Evolutionary conservation across 2,329 filamentous ascomycete genomes (phyloP).

Genomic region (Ambrosiella beaveri): DNA sequence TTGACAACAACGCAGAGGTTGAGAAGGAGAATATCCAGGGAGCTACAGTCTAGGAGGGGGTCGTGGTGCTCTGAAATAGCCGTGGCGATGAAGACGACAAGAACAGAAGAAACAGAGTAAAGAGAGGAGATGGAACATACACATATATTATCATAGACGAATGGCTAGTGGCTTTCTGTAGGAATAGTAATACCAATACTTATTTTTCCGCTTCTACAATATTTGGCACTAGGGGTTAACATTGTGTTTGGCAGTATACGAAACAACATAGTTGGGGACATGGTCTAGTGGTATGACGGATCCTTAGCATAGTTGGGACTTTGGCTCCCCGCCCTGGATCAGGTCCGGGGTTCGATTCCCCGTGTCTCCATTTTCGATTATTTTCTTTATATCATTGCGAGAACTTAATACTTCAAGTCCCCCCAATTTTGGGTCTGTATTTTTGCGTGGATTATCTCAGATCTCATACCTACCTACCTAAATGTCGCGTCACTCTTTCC

Average conservation of each 20-base stretch:
- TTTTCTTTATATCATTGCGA: not conserved
- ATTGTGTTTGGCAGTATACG: no score
- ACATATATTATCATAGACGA: no score
- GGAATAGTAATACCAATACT: no score
- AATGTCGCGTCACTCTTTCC: not conserved
- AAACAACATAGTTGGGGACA: no score
- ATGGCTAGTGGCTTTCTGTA: no score
- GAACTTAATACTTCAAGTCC: not conserved
- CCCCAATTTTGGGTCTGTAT: no score
- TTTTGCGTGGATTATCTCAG: not conserved
- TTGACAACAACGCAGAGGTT: not conserved
- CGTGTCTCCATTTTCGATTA: constrained; percentile 8
- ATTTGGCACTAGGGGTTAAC: no score
- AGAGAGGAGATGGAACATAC: no score
- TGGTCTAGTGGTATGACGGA: constrained; percentile 12
- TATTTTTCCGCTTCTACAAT: no score
- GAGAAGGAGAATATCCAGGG: not conserved
- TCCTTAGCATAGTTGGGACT: constrained; percentile 7
- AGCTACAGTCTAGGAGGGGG: not conserved
- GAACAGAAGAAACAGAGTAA: no score
- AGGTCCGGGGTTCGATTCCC: constrained; percentile 7
- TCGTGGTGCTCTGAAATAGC: no score
- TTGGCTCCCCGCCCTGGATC: not conserved
- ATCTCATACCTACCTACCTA: constrained; percentile 20
- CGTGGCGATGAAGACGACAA: no score